Base-by-base conservation (phyloP, 179 eudicot species). In the Camellia oleifera region DNA sequence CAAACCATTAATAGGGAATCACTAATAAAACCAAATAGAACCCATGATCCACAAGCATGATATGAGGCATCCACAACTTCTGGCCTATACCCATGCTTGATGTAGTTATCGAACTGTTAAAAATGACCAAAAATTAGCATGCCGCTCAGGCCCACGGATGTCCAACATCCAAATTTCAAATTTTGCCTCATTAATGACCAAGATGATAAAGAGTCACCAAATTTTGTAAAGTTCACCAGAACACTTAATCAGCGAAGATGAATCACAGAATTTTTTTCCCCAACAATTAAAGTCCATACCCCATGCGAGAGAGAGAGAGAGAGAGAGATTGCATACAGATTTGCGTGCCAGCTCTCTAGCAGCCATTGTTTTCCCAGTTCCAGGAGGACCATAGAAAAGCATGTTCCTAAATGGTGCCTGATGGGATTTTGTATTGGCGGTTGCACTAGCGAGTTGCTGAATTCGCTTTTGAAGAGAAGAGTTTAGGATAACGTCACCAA, bases 361-460 rank as follows among this genome's bases (percentile, higher is more conserved):
- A 85, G 90, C 98, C 97, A 95, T 93, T 20, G 98, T 95, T 85
- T 95, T 95, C 75, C 98, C 98, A 61, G 98, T 95, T 77, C 98
- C 98, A 48, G 98, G 98, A 73, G 98, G 98, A 65, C 98, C 97
- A 83, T 92, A 95, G 78, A 95, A 95, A 67, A 95, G 95, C 96
- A 95, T 95, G 76, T 95, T 95, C 69, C 98, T 87, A 81, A 92
- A 95, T 62, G 98, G 98, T 75, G 98, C 98, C 79, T 92, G 93
- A 82, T 95, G 97, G 44, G 93, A 84, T 85, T 95, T 95, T 45
- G 98, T 95, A 84, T 95, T 93, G 72, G 98, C 96, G 61, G 98
- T 95, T 61, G 98, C 97, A 83, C 83, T 84, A 62, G 98, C 93
- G 76, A 95, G 85, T 80, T 92, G 98, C 60, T 91, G 86, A 74